These are phyloP conservation scores for Scalesia atractyloides DNA, from an alignment of 129 eudicot genomes.

Conservation along the genomic window DNA sequence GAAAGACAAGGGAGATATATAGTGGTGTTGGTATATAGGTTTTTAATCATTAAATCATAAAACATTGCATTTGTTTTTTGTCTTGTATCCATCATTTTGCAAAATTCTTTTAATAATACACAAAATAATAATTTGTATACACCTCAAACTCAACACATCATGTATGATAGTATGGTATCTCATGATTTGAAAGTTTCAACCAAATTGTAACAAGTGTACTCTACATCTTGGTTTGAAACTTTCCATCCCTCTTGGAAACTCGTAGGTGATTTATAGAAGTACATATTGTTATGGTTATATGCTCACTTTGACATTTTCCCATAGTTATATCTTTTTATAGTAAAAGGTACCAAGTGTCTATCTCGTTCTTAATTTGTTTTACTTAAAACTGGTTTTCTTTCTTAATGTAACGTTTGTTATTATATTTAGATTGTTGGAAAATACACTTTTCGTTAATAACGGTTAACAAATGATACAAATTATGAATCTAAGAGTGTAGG, in stretches of 20 bases:
- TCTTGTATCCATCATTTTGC: slow-evolving; percentile 6
- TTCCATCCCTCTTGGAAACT: not conserved
- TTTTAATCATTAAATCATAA: not conserved
- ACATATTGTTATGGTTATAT: not conserved
- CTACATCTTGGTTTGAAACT: slow-evolving; percentile 21
- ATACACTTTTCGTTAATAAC: no score
- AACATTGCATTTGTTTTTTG: not conserved
- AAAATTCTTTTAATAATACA: not conserved
- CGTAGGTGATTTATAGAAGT: not conserved
- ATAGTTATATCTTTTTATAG: no score
- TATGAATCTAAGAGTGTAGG: no score
- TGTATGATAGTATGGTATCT: not conserved
- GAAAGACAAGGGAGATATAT: slow-evolving; percentile 11
- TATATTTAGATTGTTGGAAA: no score
- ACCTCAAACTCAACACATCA: not conserved
- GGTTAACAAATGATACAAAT: no score
- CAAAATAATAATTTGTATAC: not conserved
- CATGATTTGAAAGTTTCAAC: slow-evolving; percentile 7
- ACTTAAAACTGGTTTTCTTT: no score
- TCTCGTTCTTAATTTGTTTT: no score
- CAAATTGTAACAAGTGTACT: not conserved
- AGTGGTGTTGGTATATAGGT: not conserved
- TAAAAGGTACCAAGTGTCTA: no score
- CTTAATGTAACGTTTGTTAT: no score
- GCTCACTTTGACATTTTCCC: no score